phyloP scores from a whole-genome alignment of 495 filamentous ascomycete species.

The Chaetomium tenue region DNA sequence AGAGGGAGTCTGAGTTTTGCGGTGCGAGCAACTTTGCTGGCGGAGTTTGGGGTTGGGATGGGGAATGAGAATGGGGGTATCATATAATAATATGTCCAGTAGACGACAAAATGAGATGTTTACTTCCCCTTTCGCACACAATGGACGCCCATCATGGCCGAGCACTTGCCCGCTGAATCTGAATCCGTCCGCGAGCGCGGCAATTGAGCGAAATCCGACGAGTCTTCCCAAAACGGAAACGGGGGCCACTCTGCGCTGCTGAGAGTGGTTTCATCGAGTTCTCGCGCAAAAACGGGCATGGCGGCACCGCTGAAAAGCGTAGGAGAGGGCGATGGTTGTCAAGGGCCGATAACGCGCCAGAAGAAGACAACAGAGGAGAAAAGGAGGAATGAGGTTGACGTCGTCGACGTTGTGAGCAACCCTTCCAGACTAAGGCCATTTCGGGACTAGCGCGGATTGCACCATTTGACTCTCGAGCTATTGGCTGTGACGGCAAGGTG shows the following conservation, averaged over 20 bases:
- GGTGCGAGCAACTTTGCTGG: background rate
- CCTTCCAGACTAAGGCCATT: conserved; percentile 18
- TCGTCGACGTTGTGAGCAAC: conserved; percentile 30
- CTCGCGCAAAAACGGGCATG: background rate
- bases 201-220: background rate
- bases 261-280: background rate
- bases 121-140: conserved; percentile 1
- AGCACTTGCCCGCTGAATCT: background rate
- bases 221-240: conserved; percentile 9
- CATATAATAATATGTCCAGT: background rate
- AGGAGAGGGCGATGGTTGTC: background rate
- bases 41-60: background rate
- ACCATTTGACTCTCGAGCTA: conserved; percentile 24
- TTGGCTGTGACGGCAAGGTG: background rate
- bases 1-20: background rate
- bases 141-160: background rate
- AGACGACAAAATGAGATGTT: conserved; percentile 10
- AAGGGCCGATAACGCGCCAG: background rate
- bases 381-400: conserved; percentile 17
- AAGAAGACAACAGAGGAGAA: conserved; percentile 6
- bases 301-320: conserved; percentile 13
- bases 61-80: background rate
- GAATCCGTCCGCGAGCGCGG: background rate
- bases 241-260: background rate
- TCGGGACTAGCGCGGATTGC: conserved; percentile 39